Evolutionary conservation across 208 protist genomes (phyloP), one percentile per base, ranked within the genome.

Genomic region (Wallacemonas collosoma): DNA sequence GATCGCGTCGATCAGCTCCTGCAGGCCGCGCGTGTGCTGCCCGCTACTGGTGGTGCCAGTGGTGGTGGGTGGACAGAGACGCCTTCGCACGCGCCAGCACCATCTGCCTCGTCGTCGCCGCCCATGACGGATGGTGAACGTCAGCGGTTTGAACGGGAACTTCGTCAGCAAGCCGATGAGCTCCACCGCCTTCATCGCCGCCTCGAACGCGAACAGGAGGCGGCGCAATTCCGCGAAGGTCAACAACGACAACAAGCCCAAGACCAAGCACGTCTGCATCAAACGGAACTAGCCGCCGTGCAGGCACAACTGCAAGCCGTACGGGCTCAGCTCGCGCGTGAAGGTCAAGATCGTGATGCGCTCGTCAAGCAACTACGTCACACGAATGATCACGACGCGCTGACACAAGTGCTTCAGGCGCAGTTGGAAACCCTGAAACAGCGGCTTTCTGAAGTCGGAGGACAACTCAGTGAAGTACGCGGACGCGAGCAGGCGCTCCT

Each of bases 391-490:
- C 68, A 78, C 39, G 85, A 93, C 36, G 73, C 80, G 36, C 79
- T 83, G 36, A 67, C 79, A 41, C 76, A 85, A 56, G 82, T 81
- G 3, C 77, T 89, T 58, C 83, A 81, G n/a, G 68, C 57, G 3
- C 81, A 90, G 75, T 79, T 86, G 14, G 77, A 87, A 7, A 51
- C 80, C 50, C 68, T 93, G 51, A 73, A 85, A 74, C 85, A 91
- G 73, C 85, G 85, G 35, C 66, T 91, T 39, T 72, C 66, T 3
- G 90, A 91, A 69, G 61, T 95, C 40, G 61, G 77, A 2, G 78
- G 79, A 50, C 87, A 93, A 61, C 77, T 85, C 39, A 73, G 68
- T 14, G 72, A 88, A 66, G 55, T 76, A 61, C 73, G 67, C 39
- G 79, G 77, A 1, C 73, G 83, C 51, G 85, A 88, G 69, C 72